phyloP scores from a whole-genome alignment of 2,329 filamentous ascomycete species.

The Xylaria sp. region DNA sequence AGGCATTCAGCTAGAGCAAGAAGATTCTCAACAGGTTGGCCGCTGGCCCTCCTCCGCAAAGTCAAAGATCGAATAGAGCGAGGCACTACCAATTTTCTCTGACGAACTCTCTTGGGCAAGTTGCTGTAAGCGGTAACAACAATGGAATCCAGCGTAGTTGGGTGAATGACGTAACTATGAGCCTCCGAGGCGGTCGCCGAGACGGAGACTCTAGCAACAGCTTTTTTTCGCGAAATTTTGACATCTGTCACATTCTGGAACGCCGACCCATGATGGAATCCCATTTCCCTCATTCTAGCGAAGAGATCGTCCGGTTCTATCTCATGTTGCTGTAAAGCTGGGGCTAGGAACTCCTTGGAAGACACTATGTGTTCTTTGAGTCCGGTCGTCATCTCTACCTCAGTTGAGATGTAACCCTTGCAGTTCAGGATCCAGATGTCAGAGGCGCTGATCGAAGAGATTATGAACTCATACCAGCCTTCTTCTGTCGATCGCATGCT shows the following conservation, averaged over 20 bases:
- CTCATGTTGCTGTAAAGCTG: not conserved
- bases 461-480: constrained; percentile 2
- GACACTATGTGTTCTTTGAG: not conserved
- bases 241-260: not conserved
- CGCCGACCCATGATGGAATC: not conserved
- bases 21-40: not conserved
- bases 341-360: not conserved
- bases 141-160: not conserved
- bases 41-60: not conserved
- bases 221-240: not conserved
- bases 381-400: not conserved
- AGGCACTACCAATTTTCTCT: not conserved
- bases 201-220: not conserved
- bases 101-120: not conserved
- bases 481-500: not conserved
- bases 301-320: not conserved
- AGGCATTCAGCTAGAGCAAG: not conserved
- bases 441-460: not conserved
- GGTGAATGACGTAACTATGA: not conserved
- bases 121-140: not conserved
- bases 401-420: not conserved
- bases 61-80: not conserved
- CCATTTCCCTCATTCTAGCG: not conserved
- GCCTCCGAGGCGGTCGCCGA: not conserved
- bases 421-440: not conserved